These are phyloP conservation scores for Parastagonospora nodorum DNA, from an alignment of 2,329 filamentous ascomycete species.

Conservation along the genomic window DNA sequence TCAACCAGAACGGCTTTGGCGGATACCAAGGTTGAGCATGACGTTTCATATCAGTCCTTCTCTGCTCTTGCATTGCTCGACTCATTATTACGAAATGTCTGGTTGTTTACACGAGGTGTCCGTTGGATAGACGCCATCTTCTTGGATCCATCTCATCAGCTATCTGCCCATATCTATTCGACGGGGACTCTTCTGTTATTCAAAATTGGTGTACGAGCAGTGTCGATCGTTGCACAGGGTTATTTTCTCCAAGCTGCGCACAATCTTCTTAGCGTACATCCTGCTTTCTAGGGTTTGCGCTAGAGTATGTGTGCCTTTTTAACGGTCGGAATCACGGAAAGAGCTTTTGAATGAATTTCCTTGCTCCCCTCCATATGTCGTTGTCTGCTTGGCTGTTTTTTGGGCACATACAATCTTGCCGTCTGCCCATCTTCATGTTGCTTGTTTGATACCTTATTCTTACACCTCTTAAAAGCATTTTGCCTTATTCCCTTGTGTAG, in stretches of 20 bases:
- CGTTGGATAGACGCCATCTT: conserved; percentile 45
- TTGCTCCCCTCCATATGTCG: conserved; percentile 14
- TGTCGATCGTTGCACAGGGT: conserved; percentile 15
- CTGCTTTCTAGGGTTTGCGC: conserved; percentile 14
- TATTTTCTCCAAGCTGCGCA: conserved; percentile 2
- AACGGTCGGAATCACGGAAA: conserved; percentile 16
- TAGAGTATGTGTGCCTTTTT: conserved; percentile 26
- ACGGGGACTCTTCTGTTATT: conserved; percentile 26
- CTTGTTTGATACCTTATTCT: conserved; percentile 3
- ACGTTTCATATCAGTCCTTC: conserved; percentile 19
- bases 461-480: conserved; percentile 4
- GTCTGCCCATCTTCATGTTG: conserved; percentile 8
- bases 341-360: conserved; percentile 30
- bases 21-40: conserved; percentile 62
- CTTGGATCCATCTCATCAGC: conserved; percentile 34
- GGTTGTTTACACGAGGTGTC: conserved; percentile 40
- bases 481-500: neutral
- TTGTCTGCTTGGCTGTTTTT: conserved; percentile 6
- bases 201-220: conserved; percentile 29
- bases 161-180: conserved; percentile 39
- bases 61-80: conserved; percentile 35
- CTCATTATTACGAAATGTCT: conserved; percentile 40
- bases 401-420: neutral
- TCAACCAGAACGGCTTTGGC: conserved; percentile 61
- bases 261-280: too few species aligned